phyloP scores from a whole-genome alignment of 2,329 filamentous ascomycete genomes.

The Magnaporthales sp. region DNA sequence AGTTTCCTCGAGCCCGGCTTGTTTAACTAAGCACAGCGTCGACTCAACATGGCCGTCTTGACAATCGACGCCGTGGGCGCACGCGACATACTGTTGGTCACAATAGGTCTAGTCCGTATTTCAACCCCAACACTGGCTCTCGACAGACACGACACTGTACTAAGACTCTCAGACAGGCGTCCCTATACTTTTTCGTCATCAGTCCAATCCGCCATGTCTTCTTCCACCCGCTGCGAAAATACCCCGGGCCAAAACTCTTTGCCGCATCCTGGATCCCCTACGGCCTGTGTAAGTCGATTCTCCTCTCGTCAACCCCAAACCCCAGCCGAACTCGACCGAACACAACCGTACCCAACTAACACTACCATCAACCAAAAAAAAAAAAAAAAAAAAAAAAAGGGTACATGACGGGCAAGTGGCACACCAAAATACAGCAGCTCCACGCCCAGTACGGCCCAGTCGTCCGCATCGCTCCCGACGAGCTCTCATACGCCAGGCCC shows the following conservation, averaged over 20 bases:
- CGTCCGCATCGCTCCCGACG: not conserved
- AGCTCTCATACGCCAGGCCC: not conserved
- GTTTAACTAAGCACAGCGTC: no score
- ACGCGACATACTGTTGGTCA: not conserved
- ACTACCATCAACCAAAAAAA: not conserved
- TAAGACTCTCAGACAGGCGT: not conserved
- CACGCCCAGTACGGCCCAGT: not conserved
- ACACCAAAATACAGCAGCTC: no score
- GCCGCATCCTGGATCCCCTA: slow-evolving; percentile 10
- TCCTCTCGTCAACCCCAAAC: no score
- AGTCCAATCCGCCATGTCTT: slow-evolving; percentile 14
- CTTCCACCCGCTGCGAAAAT: slow-evolving; percentile 16
- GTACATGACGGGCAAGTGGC: no score
- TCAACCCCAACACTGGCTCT: no score
- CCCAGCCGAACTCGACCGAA: no score
- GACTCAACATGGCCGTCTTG: no score
- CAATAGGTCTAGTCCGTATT: not conserved
- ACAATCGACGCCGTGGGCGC: no score
- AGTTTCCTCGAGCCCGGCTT: no score
- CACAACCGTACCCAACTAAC: no score
- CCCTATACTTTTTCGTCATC: slow-evolving; percentile 2
- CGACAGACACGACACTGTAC: no score
- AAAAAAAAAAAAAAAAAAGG: not conserved
- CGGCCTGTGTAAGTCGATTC: not conserved
- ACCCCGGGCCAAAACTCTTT: slow-evolving; percentile 15